phyloP scores from a whole-genome alignment of 1,284 basidiomycete species.

The Ganoderma leucocontextum region DNA sequence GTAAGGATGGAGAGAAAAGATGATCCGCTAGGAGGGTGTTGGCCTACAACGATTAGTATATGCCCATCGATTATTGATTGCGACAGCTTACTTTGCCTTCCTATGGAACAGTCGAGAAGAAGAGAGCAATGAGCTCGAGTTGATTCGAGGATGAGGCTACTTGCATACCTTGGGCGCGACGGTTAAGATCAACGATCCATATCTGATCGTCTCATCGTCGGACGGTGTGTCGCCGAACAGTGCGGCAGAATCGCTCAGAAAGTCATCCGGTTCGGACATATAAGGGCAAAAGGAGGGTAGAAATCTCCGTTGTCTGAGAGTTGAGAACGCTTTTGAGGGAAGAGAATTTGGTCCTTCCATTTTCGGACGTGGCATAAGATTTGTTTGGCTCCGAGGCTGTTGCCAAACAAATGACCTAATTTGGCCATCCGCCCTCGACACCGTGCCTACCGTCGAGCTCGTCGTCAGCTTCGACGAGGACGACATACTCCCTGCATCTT shows the following conservation, averaged over 20 bases:
- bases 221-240: constrained; percentile 23
- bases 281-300: too few species aligned
- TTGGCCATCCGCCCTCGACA: constrained; percentile 9
- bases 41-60: constrained; percentile 51
- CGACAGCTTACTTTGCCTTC: constrained; percentile 61
- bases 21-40: constrained; percentile 77
- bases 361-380: constrained; percentile 13
- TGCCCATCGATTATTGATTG: too few species aligned
- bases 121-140: neutral
- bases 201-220: constrained; percentile 27
- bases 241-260: constrained; percentile 27
- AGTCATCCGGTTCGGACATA: constrained; percentile 23
- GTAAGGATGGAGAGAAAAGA: constrained; percentile 72
- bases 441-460: constrained; percentile 5
- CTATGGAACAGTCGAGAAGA: constrained; percentile 40
- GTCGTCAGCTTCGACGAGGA: constrained; percentile 16
- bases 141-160: neutral
- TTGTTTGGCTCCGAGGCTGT: constrained; percentile 31
- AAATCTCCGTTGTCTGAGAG: neutral
- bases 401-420: constrained; percentile 33
- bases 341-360: neutral
- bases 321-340: too few species aligned
- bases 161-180: constrained; percentile 28
- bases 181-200: constrained; percentile 28
- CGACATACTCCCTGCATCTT: neutral